Percentiles rank a stretch among this genome's conserved stretches.
These are phyloP conservation scores for Aspergillus novofumigatus DNA, from an alignment of 2,329 filamentous ascomycete species.

Conservation along the genomic window DNA sequence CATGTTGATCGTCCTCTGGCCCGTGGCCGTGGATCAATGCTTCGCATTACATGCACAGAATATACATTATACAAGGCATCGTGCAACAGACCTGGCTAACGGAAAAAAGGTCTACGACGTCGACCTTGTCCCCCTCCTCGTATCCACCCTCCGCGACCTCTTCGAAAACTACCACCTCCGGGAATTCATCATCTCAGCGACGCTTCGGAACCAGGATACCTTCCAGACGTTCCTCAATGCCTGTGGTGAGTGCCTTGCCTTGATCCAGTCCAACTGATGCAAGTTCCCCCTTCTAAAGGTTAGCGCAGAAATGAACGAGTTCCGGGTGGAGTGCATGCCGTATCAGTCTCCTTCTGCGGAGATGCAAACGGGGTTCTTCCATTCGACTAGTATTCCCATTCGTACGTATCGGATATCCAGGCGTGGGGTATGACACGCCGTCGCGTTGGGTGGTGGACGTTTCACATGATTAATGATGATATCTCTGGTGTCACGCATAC, in stretches of 20 bases:
- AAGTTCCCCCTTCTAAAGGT: not conserved
- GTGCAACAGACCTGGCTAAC: not conserved
- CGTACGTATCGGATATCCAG: constrained; percentile 32
- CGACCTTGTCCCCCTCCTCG: constrained; percentile 53
- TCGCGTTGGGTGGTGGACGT: not conserved
- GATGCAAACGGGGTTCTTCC: constrained; percentile 47
- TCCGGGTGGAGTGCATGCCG: constrained; percentile 35
- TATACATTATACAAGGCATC: not conserved
- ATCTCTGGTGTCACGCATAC: not conserved
- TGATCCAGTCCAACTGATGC: too few species aligned
- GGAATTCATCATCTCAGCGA: constrained; percentile 56
- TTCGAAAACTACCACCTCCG: constrained; percentile 51
- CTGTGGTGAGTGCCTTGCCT: constrained; percentile 48
- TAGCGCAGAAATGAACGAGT: constrained; percentile 27
- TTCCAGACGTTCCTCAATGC: constrained; percentile 55
- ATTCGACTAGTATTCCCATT: constrained; percentile 38
- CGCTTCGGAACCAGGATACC: constrained; percentile 59
- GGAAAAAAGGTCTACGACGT: constrained; percentile 56
- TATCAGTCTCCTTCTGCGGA: constrained; percentile 42
- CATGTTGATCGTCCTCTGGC: too few species aligned
- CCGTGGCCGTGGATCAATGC: not conserved
- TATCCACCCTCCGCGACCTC: constrained; percentile 53
- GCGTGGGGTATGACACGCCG: not conserved
- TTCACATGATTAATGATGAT: not conserved
- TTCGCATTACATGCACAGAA: not conserved